Percentiles rank a stretch among this genome's conserved stretches.
Evolutionary conservation across 176 grass and related monocot genomes (phyloP).

Genomic region (Carex myosuroides): DNA sequence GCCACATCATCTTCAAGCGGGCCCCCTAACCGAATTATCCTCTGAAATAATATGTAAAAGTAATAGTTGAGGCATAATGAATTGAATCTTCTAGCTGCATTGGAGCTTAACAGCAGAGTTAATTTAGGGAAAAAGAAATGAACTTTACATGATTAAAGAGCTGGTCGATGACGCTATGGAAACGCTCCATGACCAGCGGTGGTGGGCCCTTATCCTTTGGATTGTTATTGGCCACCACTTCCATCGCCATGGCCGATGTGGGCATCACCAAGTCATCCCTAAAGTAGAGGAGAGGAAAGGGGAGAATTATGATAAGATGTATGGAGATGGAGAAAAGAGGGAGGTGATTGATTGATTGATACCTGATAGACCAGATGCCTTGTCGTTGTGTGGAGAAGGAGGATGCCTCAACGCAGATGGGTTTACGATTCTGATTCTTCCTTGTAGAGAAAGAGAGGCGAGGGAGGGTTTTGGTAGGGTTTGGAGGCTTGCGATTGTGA

Average conservation of each 20-base stretch:
- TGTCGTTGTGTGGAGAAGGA: slow-evolving; percentile 16
- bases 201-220: slow-evolving; percentile 65
- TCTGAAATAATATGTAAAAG: slow-evolving; percentile 25
- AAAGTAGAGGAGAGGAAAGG: background rate
- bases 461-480: slow-evolving; percentile 20
- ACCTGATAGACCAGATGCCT: slow-evolving; percentile 82
- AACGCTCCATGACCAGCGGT: slow-evolving; percentile 71
- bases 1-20: slow-evolving; percentile 86
- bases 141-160: slow-evolving; percentile 79
- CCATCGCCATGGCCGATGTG: background rate
- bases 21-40: slow-evolving; percentile 80
- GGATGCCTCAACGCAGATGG: slow-evolving; percentile 26
- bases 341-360: background rate
- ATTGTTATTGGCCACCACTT: slow-evolving; percentile 30
- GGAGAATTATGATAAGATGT: no score
- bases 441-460: background rate
- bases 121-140: background rate
- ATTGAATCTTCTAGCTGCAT: no score
- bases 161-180: slow-evolving; percentile 77
- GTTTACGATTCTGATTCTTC: slow-evolving; percentile 17
- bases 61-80: background rate
- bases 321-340: background rate
- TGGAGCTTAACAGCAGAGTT: no score
- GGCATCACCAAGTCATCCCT: slow-evolving; percentile 60
- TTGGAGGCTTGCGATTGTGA: background rate